phyloP scores from a whole-genome alignment of 257 asterid genomes.

The Nicotiana obtusifolia region DNA sequence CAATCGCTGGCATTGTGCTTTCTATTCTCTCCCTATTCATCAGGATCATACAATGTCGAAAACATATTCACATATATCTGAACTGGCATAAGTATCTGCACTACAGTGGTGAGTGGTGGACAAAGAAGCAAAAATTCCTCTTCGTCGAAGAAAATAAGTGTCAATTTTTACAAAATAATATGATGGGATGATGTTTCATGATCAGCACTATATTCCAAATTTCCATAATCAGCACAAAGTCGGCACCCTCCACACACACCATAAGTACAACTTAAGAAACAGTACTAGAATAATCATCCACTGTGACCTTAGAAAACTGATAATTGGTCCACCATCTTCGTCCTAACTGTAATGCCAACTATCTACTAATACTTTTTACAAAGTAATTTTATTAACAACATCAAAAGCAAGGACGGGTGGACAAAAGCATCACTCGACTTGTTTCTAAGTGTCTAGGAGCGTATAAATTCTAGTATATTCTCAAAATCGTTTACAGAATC shows the following conservation, averaged over 20 bases:
- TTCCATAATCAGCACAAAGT: neutral
- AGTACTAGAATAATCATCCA: neutral
- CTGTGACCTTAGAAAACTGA: neutral
- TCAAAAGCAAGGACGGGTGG: neutral
- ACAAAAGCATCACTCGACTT: neutral
- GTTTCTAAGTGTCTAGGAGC: neutral
- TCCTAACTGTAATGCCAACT: neutral
- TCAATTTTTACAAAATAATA: neutral
- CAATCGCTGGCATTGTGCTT: slow-evolving; percentile 7
- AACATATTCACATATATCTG: neutral
- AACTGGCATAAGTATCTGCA: neutral
- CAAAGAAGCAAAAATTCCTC: neutral
- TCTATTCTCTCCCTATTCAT: slow-evolving; percentile 5
- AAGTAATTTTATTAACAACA: neutral
- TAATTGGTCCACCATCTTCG: neutral
- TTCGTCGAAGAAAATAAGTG: neutral
- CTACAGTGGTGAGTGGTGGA: neutral
- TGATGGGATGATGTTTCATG: neutral
- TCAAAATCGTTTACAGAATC: neutral
- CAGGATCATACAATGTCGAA: neutral
- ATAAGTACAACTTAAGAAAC: neutral
- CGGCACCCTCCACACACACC: neutral
- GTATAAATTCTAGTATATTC: neutral
- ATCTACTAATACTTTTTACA: neutral
- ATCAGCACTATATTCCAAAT: neutral